Evolutionary conservation across 257 asterid genomes (phyloP).

Genomic region (Gynochthodes officinalis): DNA sequence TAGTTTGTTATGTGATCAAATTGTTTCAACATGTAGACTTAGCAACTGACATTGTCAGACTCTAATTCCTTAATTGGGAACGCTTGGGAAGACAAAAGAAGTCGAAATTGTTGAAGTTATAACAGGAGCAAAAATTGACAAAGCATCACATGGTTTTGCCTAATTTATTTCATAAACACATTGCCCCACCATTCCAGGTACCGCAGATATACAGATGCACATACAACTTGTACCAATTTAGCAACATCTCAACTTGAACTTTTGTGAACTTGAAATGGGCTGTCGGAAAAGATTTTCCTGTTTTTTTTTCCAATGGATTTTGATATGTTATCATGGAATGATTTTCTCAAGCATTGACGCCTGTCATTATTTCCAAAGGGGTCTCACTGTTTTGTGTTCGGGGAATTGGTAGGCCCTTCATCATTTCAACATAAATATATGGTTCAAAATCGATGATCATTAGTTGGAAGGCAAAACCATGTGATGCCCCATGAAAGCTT

Average conservation of each 20-base stretch:
- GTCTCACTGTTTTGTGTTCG: neutral
- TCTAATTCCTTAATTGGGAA: too few relatives aligned
- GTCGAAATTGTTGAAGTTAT: neutral
- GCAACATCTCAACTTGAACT: neutral
- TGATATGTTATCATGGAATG: neutral
- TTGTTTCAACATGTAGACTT: neutral
- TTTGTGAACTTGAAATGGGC: neutral
- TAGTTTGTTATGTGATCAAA: neutral
- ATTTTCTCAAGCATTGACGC: too few relatives aligned
- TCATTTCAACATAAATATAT: neutral
- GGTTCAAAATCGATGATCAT: neutral
- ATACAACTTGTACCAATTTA: too few relatives aligned
- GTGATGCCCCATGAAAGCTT: neutral
- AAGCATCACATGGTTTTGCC: neutral
- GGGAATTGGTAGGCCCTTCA: constrained; percentile 1
- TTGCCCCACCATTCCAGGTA: neutral
- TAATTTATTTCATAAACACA: too few relatives aligned
- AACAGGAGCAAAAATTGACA: too few relatives aligned
- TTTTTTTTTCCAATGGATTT: too few relatives aligned
- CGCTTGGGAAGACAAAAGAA: neutral
- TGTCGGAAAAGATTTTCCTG: neutral
- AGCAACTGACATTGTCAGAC: neutral
- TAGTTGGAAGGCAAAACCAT: neutral
- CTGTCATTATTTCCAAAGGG: neutral
- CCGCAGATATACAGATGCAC: too few relatives aligned